A percentile compares a stretch with the other conserved stretches of the same genome.
Conservation (phyloP, 169 alveolate species). For the Cryptosporidium muris region DNA sequence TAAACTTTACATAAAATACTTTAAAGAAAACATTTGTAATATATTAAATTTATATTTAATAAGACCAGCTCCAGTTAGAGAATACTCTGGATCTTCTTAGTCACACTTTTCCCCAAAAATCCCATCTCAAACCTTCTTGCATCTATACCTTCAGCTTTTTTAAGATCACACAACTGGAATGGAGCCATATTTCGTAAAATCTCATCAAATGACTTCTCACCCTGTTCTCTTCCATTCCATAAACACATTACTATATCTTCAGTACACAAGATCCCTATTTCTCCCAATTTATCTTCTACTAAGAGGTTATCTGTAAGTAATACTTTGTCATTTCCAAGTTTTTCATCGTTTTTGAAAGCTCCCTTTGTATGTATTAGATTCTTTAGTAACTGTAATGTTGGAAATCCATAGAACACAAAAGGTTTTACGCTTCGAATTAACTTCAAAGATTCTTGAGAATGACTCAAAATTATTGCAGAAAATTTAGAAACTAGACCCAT, state of each 20-base stretch:
- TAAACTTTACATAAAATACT: too few relatives aligned
- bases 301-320: constrained; percentile 78
- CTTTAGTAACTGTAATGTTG: constrained; percentile 21
- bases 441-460: constrained; percentile 29
- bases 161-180: constrained; percentile 70
- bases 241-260: constrained; percentile 77
- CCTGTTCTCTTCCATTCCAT: constrained; percentile 63
- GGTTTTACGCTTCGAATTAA: constrained; percentile 40
- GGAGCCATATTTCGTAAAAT: constrained; percentile 41
- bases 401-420: constrained; percentile 63
- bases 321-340: background rate
- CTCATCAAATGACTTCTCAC: constrained; percentile 15
- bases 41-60: background rate
- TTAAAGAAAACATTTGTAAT: background rate
- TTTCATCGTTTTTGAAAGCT: constrained; percentile 9
- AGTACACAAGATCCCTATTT: constrained; percentile 76
- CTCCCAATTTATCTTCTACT: constrained; percentile 78
- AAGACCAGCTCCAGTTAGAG: background rate
- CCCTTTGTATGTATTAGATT: constrained; percentile 36
- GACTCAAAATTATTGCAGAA: constrained; percentile 45
- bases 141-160: constrained; percentile 72
- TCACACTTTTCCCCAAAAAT: constrained; percentile 45
- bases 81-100: constrained; percentile 61
- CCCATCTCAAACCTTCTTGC: constrained; percentile 73
- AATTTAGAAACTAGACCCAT: constrained; percentile 21